Evolutionary conservation across 257 asterid genomes (phyloP), one percentile per base, ranked within the genome.

Genomic region (Vinca minor): DNA sequence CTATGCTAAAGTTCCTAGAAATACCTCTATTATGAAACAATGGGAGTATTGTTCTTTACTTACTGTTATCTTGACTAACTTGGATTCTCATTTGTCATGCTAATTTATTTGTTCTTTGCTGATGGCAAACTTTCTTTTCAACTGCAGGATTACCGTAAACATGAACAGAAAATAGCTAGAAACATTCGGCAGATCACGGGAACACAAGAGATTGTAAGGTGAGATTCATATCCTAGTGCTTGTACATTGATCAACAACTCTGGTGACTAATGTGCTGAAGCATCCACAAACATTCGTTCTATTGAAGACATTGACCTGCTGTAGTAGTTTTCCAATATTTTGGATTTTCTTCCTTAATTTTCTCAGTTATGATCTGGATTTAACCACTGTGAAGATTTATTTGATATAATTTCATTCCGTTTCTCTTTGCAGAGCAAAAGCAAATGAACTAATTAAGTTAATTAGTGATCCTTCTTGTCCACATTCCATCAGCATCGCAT

Each of bases 121-220:
- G 59, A 2, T 72, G 70, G 36, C 58, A 45, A 59, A 47, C 53
- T 64, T 48, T n/a, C 57, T 64, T 62, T 66, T 42, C 67, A 59
- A n/a, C n/a, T 50, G 73, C 85, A 92, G 95, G 86, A 76, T 66
- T 81, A 69, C 66, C 72, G 66, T 46, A 72, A 70, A 62, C 85
- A 63, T 68, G 88, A 79, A 58, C 71, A 29, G 71, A 67, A 59
- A 62, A 83, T 92, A 8, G 58, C 72, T 38, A 81, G 95, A 76
- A 77, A 49, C 65, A 77, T 89, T 78, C 82, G 69, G 82, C 83
- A 85, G 41, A 81, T 84, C 65, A 66, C 85, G 34, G 90, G 89
- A 57, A 63, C 87, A 42, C 64, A 66, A 56, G 89, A 81, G 62
- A 92, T 70, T 77, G 77, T 92, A 32, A 81, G 88, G 96, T 85